Evolutionary conservation across 768 basidiomycete genomes (phyloP), one percentile per base, ranked within the genome.

Genomic region (Exidia glandulosa): DNA sequence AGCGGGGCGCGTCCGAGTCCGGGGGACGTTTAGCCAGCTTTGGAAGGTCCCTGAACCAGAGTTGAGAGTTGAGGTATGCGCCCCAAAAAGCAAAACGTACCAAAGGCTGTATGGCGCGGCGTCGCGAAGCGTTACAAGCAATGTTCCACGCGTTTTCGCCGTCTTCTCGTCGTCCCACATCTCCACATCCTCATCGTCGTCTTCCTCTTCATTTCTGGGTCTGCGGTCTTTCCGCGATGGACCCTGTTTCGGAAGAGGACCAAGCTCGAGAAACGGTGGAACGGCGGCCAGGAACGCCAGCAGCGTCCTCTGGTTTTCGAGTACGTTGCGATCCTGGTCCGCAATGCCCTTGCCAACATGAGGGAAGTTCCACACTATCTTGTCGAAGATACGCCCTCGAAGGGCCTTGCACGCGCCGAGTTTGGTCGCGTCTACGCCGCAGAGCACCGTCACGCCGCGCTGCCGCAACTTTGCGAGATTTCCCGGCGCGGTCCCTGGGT

Each of bases 301-400:
- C 32, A 97, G 73, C 23, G 96, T 78, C 23, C 84, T 66, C 66
- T 98, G 95, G 70, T 98, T 96, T 5, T 87, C 85, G 16, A 89
- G 73, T 61, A 97, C 90, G 72, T 96, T 98, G 56, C 94, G 82
- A 67, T 94, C 88, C 72, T 94, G 92, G 70, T 97, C 92, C 27
- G 88, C 82, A 62, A 97, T 94, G 2, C 94, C 92, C 68, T 84
- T 90, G 29, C 94, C 94, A 66, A 88, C 88, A 74, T 98, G 95
- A 61, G 95, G 95, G 69, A 97, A 98, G 70, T 98, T 96, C 86
- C 92, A 97, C 6, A 90, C 83, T 60, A 97, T 80, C 62, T 81
- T 82, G 71, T 92, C 87, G 81, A 87, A 88, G 59, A 73, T 79
- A 62, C 76, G 74, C 41, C 81, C 82, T 62, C 83, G 88, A 52